Conservation (phyloP, 805 yeast genomes). For the Zygotorulaspora chibaensis region DNA sequence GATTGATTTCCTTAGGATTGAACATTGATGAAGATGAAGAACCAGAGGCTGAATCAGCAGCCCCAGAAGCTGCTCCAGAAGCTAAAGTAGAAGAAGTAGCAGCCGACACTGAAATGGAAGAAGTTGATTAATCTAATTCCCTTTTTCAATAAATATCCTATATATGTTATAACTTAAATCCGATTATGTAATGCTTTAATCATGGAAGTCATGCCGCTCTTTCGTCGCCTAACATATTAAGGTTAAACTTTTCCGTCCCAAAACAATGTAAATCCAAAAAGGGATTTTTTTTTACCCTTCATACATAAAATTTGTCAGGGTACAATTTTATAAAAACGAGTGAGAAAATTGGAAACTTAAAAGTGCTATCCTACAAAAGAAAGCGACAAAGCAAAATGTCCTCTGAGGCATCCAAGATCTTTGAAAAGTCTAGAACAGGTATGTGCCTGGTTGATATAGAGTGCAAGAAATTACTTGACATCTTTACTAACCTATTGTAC, state of each 20-base stretch:
- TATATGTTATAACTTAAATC: neutral
- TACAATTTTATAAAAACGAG: no score
- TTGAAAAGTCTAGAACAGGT: neutral
- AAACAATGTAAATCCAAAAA: neutral
- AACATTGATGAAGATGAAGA: constrained; percentile 90
- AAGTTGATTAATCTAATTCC: constrained; percentile 68
- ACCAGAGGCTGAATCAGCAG: constrained; percentile 37
- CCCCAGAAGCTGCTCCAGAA: constrained; percentile 44
- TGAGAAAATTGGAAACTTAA: neutral
- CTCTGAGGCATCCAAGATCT: neutral
- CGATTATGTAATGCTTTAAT: neutral
- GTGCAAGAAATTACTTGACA: no score
- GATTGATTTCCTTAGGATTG: constrained; percentile 95
- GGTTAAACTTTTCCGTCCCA: neutral
- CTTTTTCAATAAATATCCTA: constrained; percentile 1
- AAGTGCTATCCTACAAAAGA: neutral
- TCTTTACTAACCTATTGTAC: neutral
- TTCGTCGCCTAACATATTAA: neutral
- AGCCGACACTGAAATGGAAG: constrained; percentile 97
- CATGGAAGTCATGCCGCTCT: neutral
- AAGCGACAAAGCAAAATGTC: neutral
- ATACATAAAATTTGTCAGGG: neutral
- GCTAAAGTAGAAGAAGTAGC: constrained; percentile 53
- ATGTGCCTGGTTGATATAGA: neutral
- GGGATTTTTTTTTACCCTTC: neutral